phyloP scores from a whole-genome alignment of 768 basidiomycete genomes.

The Mycena maculata region DNA sequence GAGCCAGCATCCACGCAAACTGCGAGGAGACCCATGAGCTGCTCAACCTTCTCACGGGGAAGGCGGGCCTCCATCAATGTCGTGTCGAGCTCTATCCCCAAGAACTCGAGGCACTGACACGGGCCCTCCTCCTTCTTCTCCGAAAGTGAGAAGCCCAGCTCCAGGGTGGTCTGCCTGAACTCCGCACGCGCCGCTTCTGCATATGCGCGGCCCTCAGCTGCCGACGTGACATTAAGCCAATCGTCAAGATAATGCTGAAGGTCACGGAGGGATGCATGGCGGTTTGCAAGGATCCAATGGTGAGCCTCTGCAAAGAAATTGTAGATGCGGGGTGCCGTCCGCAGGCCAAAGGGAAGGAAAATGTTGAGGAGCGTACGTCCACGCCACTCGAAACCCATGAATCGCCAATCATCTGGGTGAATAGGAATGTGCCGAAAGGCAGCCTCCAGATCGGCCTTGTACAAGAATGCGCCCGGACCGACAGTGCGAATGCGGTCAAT shows the following conservation, averaged over 20 bases:
- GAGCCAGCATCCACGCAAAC: neutral
- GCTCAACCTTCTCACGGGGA: conserved; percentile 29
- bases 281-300: conserved; percentile 38
- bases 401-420: neutral
- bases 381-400: conserved; percentile 37
- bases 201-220: neutral
- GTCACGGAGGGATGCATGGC: conserved; percentile 8
- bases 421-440: neutral
- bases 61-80: conserved; percentile 37
- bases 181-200: neutral
- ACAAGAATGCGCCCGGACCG: conserved; percentile 23
- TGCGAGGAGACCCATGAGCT: neutral
- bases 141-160: conserved; percentile 36
- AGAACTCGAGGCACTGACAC: conserved; percentile 31
- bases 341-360: conserved; percentile 39
- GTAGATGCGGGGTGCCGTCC: conserved; percentile 41
- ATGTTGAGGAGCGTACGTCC: conserved; percentile 30
- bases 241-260: conserved; percentile 38
- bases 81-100: conserved; percentile 37
- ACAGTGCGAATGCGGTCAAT: conserved; percentile 17
- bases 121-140: conserved; percentile 34
- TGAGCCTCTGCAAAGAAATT: conserved; percentile 42
- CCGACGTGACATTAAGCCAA: conserved; percentile 30
- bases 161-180: neutral
- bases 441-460: conserved; percentile 39